phyloP scores from a whole-genome alignment of 169 alveolate genomes.

The Plasmodium cynomolgi region DNA sequence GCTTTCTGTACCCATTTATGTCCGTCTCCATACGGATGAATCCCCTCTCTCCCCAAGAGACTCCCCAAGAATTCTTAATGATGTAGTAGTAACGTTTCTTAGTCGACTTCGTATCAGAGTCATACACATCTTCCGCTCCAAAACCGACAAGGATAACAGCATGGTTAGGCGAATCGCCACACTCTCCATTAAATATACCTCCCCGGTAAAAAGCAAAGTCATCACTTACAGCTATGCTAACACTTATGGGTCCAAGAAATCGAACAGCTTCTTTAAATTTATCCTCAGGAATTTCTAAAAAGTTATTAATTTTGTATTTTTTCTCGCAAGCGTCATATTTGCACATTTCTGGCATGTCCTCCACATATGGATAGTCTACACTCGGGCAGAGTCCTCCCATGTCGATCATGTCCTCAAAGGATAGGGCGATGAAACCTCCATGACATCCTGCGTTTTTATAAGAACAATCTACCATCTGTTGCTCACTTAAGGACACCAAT shows the following conservation, averaged over 20 bases:
- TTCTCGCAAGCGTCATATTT: conserved; percentile 44
- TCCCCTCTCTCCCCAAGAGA: conserved; percentile 88
- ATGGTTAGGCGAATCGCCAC: conserved; percentile 83
- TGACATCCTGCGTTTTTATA: conserved; percentile 79
- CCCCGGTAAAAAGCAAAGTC: conserved; percentile 88
- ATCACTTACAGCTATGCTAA: conserved; percentile 90
- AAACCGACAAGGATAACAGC: conserved; percentile 89
- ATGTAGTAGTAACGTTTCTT: conserved; percentile 82
- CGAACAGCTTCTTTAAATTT: conserved; percentile 78
- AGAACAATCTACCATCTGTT: conserved; percentile 90
- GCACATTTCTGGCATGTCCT: conserved; percentile 32
- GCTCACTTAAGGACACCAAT: conserved; percentile 84
- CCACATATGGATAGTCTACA: conserved; percentile 84
- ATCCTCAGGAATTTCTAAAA: conserved; percentile 8
- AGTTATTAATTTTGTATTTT: conserved; percentile 40
- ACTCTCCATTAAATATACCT: conserved; percentile 82
- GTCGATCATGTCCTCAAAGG: conserved; percentile 84
- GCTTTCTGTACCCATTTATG: conserved; percentile 20
- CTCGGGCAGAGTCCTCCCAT: conserved; percentile 80
- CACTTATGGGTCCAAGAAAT: conserved; percentile 87
- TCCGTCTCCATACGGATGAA: conserved; percentile 81
- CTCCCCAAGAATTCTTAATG: conserved; percentile 89
- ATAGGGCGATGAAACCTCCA: conserved; percentile 89
- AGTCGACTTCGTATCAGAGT: neutral
- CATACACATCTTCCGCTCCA: conserved; percentile 75